Evolutionary conservation across 306 rosid genomes (phyloP).

Genomic region (Acacia confusa): DNA sequence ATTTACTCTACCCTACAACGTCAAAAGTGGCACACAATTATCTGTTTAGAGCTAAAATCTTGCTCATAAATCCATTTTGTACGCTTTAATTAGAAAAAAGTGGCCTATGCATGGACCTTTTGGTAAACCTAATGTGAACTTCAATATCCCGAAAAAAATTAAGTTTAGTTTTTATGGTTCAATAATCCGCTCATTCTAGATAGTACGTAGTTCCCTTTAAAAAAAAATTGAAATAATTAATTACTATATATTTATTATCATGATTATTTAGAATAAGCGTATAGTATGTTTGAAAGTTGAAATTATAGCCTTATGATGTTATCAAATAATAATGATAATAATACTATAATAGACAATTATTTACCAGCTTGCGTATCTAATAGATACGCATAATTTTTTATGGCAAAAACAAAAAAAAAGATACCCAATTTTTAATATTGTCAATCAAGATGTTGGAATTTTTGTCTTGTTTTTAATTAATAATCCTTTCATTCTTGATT

Average conservation of each 20-base stretch:
- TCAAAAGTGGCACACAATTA: background rate
- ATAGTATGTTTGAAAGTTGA: background rate
- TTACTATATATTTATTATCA: background rate
- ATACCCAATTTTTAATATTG: background rate
- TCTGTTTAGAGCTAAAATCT: background rate
- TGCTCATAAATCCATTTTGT: background rate
- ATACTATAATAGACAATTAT: too few species aligned
- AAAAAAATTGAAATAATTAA: background rate
- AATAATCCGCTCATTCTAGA: background rate
- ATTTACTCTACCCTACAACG: background rate
- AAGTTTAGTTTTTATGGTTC: background rate
- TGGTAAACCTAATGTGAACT: background rate
- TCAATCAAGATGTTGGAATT: background rate
- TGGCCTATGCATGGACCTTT: background rate
- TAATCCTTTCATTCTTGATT: too few species aligned
- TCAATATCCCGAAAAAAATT: too few species aligned
- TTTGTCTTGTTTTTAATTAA: too few species aligned
- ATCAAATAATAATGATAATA: background rate
- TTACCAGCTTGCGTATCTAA: background rate
- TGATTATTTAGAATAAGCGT: background rate
- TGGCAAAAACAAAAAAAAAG: background rate
- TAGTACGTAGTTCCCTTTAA: background rate
- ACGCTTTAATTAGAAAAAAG: background rate
- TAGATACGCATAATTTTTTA: background rate
- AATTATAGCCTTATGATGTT: background rate